Evolutionary conservation across 352 stramenopile species (phyloP).

Genomic region (Thraustochytrium striatum): DNA sequence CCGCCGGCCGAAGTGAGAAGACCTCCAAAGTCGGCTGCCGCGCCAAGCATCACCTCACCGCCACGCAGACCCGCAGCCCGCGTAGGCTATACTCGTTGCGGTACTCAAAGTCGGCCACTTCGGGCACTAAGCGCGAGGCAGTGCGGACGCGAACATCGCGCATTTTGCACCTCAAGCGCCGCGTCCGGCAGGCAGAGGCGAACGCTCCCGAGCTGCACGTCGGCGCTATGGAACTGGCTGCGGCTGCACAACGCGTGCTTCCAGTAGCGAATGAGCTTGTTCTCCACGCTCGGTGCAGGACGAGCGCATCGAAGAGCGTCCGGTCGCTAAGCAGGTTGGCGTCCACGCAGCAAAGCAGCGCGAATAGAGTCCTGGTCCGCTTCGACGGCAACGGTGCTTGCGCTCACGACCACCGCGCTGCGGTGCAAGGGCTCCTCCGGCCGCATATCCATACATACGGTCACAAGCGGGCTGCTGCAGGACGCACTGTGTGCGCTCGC

Average conservation of each 20-base stretch:
- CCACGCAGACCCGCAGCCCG: neutral
- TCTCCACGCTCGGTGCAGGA: neutral
- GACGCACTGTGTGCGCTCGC: no score
- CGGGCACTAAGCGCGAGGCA: neutral
- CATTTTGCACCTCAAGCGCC: neutral
- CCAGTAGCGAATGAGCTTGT: constrained; percentile 3
- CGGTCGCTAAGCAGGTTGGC: no score
- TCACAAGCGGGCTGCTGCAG: no score
- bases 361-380: no score
- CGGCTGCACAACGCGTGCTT: neutral
- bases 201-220: neutral
- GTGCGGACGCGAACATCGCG: neutral
- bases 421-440: no score
- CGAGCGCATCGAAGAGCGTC: constrained; percentile 5
- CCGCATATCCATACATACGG: no score
- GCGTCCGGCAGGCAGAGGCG: neutral
- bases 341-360: no score
- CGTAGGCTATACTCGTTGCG: constrained; percentile 2
- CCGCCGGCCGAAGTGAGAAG: neutral
- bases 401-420: no score
- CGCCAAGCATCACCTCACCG: neutral
- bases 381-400: no score
- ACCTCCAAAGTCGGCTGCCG: neutral
- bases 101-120: neutral
- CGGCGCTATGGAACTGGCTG: neutral